Evolutionary conservation across 1,284 basidiomycete species (phyloP), one percentile per base, ranked within the genome.

Genomic region (Apiotrichum laibachii): DNA sequence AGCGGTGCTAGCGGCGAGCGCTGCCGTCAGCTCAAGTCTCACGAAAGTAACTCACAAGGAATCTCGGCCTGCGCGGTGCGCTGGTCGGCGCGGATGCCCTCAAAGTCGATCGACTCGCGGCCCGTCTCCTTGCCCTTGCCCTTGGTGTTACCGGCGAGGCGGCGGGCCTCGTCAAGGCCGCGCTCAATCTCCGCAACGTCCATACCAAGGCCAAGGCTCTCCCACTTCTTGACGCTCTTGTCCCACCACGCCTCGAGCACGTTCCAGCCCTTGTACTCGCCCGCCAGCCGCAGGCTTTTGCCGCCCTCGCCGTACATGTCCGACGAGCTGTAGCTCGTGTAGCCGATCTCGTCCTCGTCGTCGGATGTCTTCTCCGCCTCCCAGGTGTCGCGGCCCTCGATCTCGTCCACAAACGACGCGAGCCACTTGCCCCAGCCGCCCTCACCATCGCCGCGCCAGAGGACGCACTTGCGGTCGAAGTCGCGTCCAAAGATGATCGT

Each of bases 401-500:
- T 77, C 62, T 98, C 93, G 48, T 99, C 95, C 3, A 87, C 92
- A 71, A 98, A 95, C 50, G 82, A 83, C n/a, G 92, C 86, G 42
- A 99, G 79, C 89, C 93, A 99, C 70, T 87, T 87, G 39, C 90
- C 95, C 95, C 96, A 99, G 6, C 95, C 95, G 13, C 85, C 87
- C 40, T 85, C 82, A 18, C 94, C 93, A 63, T 98, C 93, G 7
- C 92, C 93, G 58, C 84, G 83, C 86, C 88, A 94, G 53, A 98
- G 82, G 37, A 98, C 95, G 44, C 97, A 90, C 77, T 99, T 99
- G 26, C 92, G 90, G 77, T 99, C 95, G 77, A 99, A 97, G 74
- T 99, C 95, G 54, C 95, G 85, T 15, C 95, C 95, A 77, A 98
- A 99, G 50, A 98, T 87, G 63, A 99, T 98, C 53, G 97, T 93